Percentiles rank a stretch among this genome's conserved stretches.
Conservation (phyloP, 208 protist genomes). For the Trypanosoma melophagium region DNA sequence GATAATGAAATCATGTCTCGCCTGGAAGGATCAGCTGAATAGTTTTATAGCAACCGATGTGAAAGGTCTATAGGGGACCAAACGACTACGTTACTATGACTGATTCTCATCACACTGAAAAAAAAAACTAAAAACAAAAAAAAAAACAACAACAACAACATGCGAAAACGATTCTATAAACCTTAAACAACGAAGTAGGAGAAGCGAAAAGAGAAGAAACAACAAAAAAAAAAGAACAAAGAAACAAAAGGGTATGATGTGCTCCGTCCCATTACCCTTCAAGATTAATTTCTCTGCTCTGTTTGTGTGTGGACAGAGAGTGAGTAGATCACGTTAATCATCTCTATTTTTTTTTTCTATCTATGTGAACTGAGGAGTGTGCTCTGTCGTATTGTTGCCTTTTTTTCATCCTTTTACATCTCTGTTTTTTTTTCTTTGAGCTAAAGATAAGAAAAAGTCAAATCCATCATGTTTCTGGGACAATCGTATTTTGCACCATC, state of each 20-base stretch:
- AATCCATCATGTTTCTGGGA: slow-evolving; percentile 5
- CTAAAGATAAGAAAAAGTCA: neutral
- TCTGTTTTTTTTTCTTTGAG: slow-evolving; percentile 15
- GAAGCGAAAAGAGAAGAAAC: slow-evolving; percentile 8
- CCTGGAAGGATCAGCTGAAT: slow-evolving; percentile 20
- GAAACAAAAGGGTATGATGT: neutral
- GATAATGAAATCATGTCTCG: slow-evolving; percentile 21
- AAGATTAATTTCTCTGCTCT: too few relatives aligned
- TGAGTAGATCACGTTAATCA: too few relatives aligned
- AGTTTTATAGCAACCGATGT: slow-evolving; percentile 20
- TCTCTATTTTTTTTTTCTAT: too few relatives aligned
- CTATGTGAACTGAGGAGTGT: neutral
- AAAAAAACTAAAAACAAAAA: neutral
- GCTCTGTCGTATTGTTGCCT: neutral
- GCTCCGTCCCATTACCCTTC: neutral
- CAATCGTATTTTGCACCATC: slow-evolving; percentile 21
- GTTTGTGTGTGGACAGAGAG: too few relatives aligned
- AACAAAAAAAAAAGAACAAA: slow-evolving; percentile 11
- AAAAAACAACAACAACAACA: neutral
- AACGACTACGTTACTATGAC: neutral
- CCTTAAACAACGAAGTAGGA: neutral
- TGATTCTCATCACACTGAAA: too few relatives aligned
- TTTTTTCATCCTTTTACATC: slow-evolving; percentile 14
- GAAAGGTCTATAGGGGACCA: slow-evolving; percentile 10
- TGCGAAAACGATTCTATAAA: neutral